Evolutionary conservation across 2,329 filamentous ascomycete species (phyloP).

Genomic region (Cladosporium sp.): DNA sequence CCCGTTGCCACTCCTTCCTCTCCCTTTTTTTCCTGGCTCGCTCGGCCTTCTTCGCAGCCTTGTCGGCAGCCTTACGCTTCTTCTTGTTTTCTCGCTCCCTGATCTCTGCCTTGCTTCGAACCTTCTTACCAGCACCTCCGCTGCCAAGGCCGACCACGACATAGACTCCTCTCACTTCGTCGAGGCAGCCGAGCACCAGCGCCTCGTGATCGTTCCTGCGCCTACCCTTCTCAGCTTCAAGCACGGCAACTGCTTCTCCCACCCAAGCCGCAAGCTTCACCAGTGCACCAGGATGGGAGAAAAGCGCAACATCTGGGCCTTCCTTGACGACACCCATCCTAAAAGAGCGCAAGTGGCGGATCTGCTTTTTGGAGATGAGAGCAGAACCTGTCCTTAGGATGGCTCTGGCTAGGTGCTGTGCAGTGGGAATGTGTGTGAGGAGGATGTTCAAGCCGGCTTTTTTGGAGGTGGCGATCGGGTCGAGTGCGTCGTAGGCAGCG

Average conservation of each 20-base stretch:
- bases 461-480: constrained; percentile 43
- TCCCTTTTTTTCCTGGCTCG: constrained; percentile 58
- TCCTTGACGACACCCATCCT: constrained; percentile 96
- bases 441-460: constrained; percentile 68
- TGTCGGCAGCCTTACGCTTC: constrained; percentile 57
- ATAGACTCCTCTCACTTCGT: constrained; percentile 84
- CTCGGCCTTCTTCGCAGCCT: constrained; percentile 50
- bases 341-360: constrained; percentile 87
- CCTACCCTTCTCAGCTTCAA: constrained; percentile 78
- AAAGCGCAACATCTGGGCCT: constrained; percentile 85
- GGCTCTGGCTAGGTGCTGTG: constrained; percentile 85
- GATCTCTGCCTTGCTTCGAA: constrained; percentile 35
- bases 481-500: constrained; percentile 60
- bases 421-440: constrained; percentile 73
- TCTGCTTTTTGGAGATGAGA: constrained; percentile 89
- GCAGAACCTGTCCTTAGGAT: constrained; percentile 92
- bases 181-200: constrained; percentile 84
- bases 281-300: constrained; percentile 87
- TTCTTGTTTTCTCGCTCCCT: constrained; percentile 64
- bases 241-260: constrained; percentile 84
- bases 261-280: constrained; percentile 95
- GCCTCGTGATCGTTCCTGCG: constrained; percentile 65
- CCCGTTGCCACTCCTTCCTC: constrained; percentile 57
- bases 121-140: constrained; percentile 70
- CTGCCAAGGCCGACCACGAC: constrained; percentile 84